Evolutionary conservation across 768 basidiomycete genomes (phyloP).

Genomic region (Strobilomyces dryophilus): DNA sequence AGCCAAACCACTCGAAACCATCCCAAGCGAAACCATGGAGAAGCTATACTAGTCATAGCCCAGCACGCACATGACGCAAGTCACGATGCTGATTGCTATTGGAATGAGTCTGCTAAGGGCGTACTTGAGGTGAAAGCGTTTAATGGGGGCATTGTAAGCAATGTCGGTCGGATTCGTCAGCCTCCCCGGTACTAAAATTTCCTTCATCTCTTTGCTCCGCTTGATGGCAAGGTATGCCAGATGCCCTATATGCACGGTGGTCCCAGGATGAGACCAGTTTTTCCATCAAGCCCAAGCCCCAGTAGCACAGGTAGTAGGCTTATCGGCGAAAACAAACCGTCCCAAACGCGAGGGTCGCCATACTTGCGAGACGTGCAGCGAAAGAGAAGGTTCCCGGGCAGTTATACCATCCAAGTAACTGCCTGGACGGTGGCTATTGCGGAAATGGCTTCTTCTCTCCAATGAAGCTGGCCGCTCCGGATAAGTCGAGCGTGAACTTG

Average conservation of each 20-base stretch:
- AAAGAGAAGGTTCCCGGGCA: conserved; percentile 31
- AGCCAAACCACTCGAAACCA: conserved; percentile 26
- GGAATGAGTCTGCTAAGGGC: conserved; percentile 18
- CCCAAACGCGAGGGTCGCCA: conserved; percentile 26
- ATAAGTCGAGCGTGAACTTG: conserved; percentile 21
- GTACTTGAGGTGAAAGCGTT: conserved; percentile 1
- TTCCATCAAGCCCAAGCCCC: conserved; percentile 29
- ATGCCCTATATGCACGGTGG: conserved; percentile 19
- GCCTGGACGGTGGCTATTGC: conserved; percentile 33
- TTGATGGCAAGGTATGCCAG: conserved; percentile 20
- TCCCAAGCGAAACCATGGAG: conserved; percentile 29
- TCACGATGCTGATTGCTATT: conserved; percentile 16
- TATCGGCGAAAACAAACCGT: conserved; percentile 20
- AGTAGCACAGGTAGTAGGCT: conserved; percentile 17
- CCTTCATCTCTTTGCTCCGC: conserved; percentile 6
- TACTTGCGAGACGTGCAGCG: conserved; percentile 29
- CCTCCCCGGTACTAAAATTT: conserved; percentile 17
- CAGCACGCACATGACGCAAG: conserved; percentile 22
- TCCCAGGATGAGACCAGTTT: conserved; percentile 25
- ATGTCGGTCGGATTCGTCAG: conserved; percentile 16
- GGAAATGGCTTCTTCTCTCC: conserved; percentile 35
- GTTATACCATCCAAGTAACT: conserved; percentile 37
- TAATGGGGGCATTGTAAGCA: conserved; percentile 1
- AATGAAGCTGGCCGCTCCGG: conserved; percentile 33
- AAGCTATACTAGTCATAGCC: conserved; percentile 30